These are phyloP conservation scores for Fusarium penzigii DNA, from an alignment of 2,329 filamentous ascomycete genomes.

Conservation along the genomic window DNA sequence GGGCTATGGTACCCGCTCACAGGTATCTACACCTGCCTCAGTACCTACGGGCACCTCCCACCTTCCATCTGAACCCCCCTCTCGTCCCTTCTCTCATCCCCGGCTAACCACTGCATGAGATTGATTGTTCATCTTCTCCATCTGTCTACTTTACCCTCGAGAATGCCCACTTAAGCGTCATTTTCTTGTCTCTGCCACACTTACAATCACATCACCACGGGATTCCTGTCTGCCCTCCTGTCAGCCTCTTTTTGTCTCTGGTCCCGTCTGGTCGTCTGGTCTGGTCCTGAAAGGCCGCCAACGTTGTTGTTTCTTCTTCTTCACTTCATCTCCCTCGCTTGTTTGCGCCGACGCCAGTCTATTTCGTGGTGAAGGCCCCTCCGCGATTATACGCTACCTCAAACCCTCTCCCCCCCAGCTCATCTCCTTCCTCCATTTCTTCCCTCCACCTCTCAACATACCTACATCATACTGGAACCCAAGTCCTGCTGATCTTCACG, in stretches of 20 bases:
- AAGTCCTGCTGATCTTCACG: not conserved
- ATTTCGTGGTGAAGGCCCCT: slow-evolving; percentile 12
- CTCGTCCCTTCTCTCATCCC: slow-evolving; percentile 15
- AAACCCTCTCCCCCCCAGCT: not conserved
- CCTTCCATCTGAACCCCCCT: too few relatives aligned
- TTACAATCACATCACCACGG: slow-evolving; percentile 1
- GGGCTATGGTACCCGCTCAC: too few relatives aligned
- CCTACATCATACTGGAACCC: not conserved
- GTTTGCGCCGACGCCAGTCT: slow-evolving; percentile 4
- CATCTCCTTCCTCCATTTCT: too few relatives aligned
- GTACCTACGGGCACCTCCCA: too few relatives aligned
- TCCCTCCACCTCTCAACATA: too few relatives aligned
- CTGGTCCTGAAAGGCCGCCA: slow-evolving; percentile 14
- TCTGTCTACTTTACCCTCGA: slow-evolving; percentile 9
- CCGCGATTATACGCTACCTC: not conserved
- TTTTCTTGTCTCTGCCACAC: slow-evolving; percentile 26
- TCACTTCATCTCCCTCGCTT: not conserved
- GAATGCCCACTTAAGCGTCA: slow-evolving; percentile 25
- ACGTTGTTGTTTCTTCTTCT: not conserved
- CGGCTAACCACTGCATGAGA: slow-evolving; percentile 23
- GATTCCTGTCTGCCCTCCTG: slow-evolving; percentile 17
- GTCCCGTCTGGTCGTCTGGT: too few relatives aligned
- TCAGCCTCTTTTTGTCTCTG: slow-evolving; percentile 16
- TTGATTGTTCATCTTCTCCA: slow-evolving; percentile 21
- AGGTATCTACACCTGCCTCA: too few relatives aligned